phyloP scores from a whole-genome alignment of 768 basidiomycete species.

The Pisolithus marmoratus region DNA sequence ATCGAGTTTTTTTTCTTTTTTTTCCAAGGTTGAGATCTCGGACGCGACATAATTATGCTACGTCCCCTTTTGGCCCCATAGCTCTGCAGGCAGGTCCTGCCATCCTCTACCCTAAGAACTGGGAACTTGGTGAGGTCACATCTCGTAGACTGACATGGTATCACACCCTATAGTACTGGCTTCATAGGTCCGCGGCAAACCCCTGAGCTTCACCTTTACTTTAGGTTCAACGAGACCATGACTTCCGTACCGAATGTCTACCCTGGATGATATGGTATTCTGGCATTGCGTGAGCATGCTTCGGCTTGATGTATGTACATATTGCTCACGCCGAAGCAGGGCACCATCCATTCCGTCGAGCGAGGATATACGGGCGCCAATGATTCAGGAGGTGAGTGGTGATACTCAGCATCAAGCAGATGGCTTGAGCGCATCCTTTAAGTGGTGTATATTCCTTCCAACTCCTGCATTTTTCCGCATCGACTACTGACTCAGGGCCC shows the following conservation, averaged over 20 bases:
- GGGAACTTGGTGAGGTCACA: constrained; percentile 40
- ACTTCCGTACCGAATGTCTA: constrained; percentile 62
- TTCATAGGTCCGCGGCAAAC: constrained; percentile 43
- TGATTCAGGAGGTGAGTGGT: constrained; percentile 48
- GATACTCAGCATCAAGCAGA: background rate
- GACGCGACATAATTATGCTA: constrained; percentile 69
- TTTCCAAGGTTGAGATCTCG: constrained; percentile 58
- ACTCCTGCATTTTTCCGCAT: no score
- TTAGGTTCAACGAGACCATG: constrained; percentile 60
- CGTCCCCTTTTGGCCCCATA: constrained; percentile 66
- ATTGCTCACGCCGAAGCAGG: constrained; percentile 21
- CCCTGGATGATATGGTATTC: constrained; percentile 75
- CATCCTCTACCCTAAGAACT: constrained; percentile 45
- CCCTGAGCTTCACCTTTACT: constrained; percentile 58
- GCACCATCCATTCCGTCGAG: constrained; percentile 44
- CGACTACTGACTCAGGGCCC: no score
- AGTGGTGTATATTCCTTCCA: constrained; percentile 79
- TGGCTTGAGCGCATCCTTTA: constrained; percentile 1
- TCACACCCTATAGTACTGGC: constrained; percentile 20
- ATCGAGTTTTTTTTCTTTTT: constrained; percentile 66
- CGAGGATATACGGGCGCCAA: constrained; percentile 44
- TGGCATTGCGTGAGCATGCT: constrained; percentile 55
- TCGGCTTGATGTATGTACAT: background rate
- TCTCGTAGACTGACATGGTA: constrained; percentile 27
- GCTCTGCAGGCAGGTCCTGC: constrained; percentile 35